Evolutionary conservation across 139 green algal genomes (phyloP), one percentile per base, ranked within the genome.

Genomic region (Mesotaenium endlicherianum): DNA sequence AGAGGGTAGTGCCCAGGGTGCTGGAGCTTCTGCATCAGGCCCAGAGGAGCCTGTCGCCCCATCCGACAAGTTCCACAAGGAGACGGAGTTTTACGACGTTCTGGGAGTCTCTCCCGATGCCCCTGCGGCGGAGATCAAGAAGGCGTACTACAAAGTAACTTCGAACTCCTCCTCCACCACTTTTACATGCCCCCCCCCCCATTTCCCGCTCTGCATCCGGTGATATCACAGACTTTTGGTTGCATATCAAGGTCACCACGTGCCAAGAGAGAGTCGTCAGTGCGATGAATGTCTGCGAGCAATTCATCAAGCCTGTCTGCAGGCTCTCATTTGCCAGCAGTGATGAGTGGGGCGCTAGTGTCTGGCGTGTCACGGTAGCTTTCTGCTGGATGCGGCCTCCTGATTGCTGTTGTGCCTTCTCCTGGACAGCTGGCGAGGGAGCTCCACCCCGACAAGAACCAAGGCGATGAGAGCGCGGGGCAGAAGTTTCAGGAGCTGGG

Each of bases 91-190:
- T 1, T 99, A 99, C 81, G 90, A 97, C 40, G 64, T 98, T 2
- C 91, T 99, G 53, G 95, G 93, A 16, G 95, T 99, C 6, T 60
- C 76, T 42, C 93, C 92, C 41, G 87, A 58, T 47, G 90, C 90
- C 8, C 75, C 4, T 16, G 30, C 55, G 34, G 43, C 43, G 4
- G 83, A 91, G 70, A 85, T 92, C 14, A 92, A 91, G 76, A 92
- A 92, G 49, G 90, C 90, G 11, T 91, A 91, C 77, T 89, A 88
- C 45, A 91, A 88, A 70, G 43, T 84, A 36, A 84, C 57, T 47
- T 36, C 50, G 26, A 26, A 20, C 20, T 64, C 50, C 26, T 64
- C 50, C 50, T 57, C 47, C 47, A 8, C 47, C 47, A 8, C 47
- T 11, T 11, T 11, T 11, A 8, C 47, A 8, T 11, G 8, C 47